Evolutionary conservation across 2,329 filamentous ascomycete species (phyloP), one percentile per base, ranked within the genome.

Genomic region (Aureobasidium musti): DNA sequence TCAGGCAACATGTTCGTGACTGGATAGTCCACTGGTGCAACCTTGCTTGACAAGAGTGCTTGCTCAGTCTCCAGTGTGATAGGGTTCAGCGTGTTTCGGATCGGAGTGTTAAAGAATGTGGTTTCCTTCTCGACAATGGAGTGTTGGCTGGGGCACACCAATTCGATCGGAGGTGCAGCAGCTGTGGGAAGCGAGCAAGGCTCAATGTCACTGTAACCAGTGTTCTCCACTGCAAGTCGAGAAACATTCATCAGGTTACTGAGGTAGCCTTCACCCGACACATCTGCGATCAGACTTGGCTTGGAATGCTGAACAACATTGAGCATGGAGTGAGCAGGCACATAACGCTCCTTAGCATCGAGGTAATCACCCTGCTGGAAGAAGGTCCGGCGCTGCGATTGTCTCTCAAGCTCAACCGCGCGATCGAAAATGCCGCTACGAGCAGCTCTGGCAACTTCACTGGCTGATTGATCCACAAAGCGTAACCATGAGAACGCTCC

Each of bases 401-500:
- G 50, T 76, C 75, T 63, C 1, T 77, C 76, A 56, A 89, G 82
- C 60, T 87, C 83, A 1, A 89, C 79, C 3, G 91, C 90, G 45
- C 93, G 90, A 64, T 90, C 83, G 71, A 96, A 91, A 1, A 96
- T 71, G 68, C 89, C 88, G 63, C 84, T 82, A 71, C 88, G 89
- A 4, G 90, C 89, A 37, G 88, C 84, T 65, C 83, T 82, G 67
- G 89, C 90, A 1, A 87, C 88, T 69, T 98, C 93, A 11, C 83
- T 83, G 1, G 88, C 81, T 17, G 92, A 95, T 0, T 84, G 82
- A 72, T 97, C 91, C 3, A 90, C 86, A 73, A 99, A 97, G 5
- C 92, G 88, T 67, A 98, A 83, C 87, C 92, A 99, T 0, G 93
- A 94, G 77, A 98, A 98, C 1, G 87, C 84, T 17, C 87, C 85